phyloP scores from a whole-genome alignment of 2,329 filamentous ascomycete species.

The Penicillium corylophilum region DNA sequence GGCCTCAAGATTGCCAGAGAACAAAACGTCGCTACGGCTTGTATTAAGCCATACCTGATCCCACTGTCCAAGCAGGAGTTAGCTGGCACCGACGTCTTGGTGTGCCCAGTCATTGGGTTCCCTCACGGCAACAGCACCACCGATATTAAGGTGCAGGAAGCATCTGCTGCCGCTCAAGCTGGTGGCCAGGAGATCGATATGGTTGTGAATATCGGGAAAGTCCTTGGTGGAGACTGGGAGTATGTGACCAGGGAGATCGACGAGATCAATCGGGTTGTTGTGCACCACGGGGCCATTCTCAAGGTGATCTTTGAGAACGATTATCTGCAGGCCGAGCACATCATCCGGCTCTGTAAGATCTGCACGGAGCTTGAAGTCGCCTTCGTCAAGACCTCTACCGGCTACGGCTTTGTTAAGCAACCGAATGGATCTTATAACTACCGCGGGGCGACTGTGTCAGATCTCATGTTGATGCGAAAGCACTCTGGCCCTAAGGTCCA shows the following conservation, averaged over 20 bases:
- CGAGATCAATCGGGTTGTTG: constrained; percentile 51
- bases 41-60: constrained; percentile 59
- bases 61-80: constrained; percentile 51
- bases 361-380: constrained; percentile 54
- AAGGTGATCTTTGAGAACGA: constrained; percentile 66
- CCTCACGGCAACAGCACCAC: constrained; percentile 60
- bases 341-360: constrained; percentile 55
- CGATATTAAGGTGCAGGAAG: constrained; percentile 56
- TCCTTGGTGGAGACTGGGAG: constrained; percentile 55
- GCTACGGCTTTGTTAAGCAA: constrained; percentile 62
- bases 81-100: constrained; percentile 47
- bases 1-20: constrained; percentile 52
- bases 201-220: constrained; percentile 61
- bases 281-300: constrained; percentile 46
- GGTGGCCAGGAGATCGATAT: constrained; percentile 60
- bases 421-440: constrained; percentile 53
- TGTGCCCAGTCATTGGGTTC: constrained; percentile 62
- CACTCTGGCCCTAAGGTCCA: constrained; percentile 47
- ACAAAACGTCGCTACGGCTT: constrained; percentile 56
- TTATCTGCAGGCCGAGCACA: constrained; percentile 53
- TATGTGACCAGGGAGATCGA: constrained; percentile 57
- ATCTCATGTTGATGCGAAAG: constrained; percentile 56
- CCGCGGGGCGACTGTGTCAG: constrained; percentile 52
- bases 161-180: constrained; percentile 46
- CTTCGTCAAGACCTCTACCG: constrained; percentile 62